Base-by-base conservation (phyloP, 2,329 filamentous ascomycete genomes). In the Diaporthe vaccinii region DNA sequence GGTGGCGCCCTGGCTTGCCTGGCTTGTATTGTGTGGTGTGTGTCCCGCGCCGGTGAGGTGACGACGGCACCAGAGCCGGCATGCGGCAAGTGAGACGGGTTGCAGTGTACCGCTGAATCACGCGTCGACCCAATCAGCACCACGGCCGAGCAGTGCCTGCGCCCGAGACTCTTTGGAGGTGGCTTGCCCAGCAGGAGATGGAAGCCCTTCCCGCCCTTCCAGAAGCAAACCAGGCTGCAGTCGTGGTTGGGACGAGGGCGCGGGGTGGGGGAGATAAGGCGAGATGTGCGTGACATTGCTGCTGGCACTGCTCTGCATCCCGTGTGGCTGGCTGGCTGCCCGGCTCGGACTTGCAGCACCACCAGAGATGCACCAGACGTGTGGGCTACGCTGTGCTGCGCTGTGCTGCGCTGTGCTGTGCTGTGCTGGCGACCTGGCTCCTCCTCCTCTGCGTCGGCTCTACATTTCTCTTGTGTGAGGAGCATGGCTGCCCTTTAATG, bases 51-150 rank as follows among this genome's bases (percentile, higher is more conserved):
- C 65, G 65, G 65, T n/a, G 49, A 28, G 22, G 65, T 69, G 65
- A 69, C 49, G 65, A 69, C 65, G 65, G 65, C 49, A 69, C 46
- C 65, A 69, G 49, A 69, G 65, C 65, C 65, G 65, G 65, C 65
- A 69, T 69, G 28, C 65, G 65, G 65, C 28, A 69, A 25, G n/a
- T 55, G 51, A 51, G 17, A 39, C 20, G 44, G 65, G 65, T 53
- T 53, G 65, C 49, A 51, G 62, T 51, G 28, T 17, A 67, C 44
- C 57, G 31, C 9, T 28, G 39, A 10, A 25, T 39, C 57, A 61
- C 34, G 57, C 22, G 34, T 7, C 39, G 28, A 12, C 65, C 65
- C 65, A 68, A 53, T 53, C 65, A 68, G 28, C 44, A 39, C 28
- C 6, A 3, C 5, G n/a, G 62, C 14, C 22, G 62, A n/a, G 4